phyloP scores from a whole-genome alignment of 1,139 yeast genomes.

The Candida pseudoviswanathii region DNA sequence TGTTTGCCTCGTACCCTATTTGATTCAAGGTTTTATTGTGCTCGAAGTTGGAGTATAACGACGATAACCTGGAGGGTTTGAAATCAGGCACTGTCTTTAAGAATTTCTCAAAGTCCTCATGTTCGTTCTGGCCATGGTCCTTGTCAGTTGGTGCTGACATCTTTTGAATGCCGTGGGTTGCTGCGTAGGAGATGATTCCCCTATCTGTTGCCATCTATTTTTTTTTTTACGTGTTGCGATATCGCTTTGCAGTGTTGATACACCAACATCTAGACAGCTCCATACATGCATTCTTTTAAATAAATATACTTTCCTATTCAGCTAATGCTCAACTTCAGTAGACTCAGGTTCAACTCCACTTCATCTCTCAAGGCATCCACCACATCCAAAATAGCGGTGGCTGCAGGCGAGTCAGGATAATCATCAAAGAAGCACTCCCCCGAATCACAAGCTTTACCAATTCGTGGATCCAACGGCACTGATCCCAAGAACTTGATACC shows the following conservation, averaged over 20 bases:
- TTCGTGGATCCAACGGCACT: conserved; percentile 94
- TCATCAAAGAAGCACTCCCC: conserved; percentile 87
- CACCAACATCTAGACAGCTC: not conserved
- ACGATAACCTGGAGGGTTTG: conserved; percentile 53
- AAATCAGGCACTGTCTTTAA: conserved; percentile 31
- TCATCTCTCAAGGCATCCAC: conserved; percentile 63
- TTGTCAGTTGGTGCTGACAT: not conserved
- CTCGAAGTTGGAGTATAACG: conserved; percentile 64
- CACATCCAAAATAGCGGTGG: conserved; percentile 81
- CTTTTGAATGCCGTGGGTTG: not conserved
- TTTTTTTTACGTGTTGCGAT: not conserved
- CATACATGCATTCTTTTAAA: not conserved
- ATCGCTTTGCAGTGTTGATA: not conserved
- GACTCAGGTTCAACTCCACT: conserved; percentile 30
- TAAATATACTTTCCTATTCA: not conserved
- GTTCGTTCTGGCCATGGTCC: not conserved
- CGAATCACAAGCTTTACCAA: conserved; percentile 83
- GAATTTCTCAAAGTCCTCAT: conserved; percentile 16
- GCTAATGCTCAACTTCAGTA: conserved; percentile 13
- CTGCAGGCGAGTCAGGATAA: conserved; percentile 92
- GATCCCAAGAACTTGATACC: conserved; percentile 80
- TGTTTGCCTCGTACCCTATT: conserved; percentile 72
- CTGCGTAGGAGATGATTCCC: too few relatives aligned
- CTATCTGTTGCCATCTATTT: too few relatives aligned
- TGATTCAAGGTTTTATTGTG: conserved; percentile 54